These are phyloP conservation scores for Aspergillus carlsbadensis DNA, from an alignment of 495 filamentous ascomycete genomes.

Conservation along the genomic window DNA sequence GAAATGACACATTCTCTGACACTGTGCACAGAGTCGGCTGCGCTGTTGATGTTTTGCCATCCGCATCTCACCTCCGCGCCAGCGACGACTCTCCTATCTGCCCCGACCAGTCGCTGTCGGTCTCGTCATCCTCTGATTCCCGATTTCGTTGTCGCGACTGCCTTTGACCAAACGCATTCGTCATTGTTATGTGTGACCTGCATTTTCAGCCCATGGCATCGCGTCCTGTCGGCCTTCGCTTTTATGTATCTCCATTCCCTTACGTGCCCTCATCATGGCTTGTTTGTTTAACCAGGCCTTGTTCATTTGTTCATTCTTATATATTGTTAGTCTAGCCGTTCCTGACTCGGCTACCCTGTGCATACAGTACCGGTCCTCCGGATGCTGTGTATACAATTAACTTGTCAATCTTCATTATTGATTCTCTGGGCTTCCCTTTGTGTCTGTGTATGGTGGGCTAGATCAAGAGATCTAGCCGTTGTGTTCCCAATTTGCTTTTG, in stretches of 20 bases:
- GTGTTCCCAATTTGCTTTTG: constrained; percentile 9
- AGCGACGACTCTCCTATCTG: constrained; percentile 9
- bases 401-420: neutral
- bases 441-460: neutral
- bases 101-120: constrained; percentile 11
- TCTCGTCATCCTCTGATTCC: constrained; percentile 14
- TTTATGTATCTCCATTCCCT: constrained; percentile 23
- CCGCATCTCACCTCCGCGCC: constrained; percentile 13
- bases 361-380: constrained; percentile 2
- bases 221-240: constrained; percentile 18
- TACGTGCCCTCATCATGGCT: constrained; percentile 12
- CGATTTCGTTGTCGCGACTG: constrained; percentile 16
- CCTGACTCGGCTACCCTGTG: constrained; percentile 1
- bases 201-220: constrained; percentile 19
- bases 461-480: neutral
- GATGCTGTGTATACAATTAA: neutral
- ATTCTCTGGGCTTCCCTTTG: neutral
- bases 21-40: constrained; percentile 1
- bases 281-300: neutral
- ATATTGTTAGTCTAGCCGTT: constrained; percentile 1
- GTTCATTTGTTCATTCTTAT: neutral
- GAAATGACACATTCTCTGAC: constrained; percentile 12
- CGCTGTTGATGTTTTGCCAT: constrained; percentile 11
- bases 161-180: constrained; percentile 23
- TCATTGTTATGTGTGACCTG: constrained; percentile 25